phyloP scores from a whole-genome alignment of 768 basidiomycete genomes.

The Boletus reticulatus region DNA sequence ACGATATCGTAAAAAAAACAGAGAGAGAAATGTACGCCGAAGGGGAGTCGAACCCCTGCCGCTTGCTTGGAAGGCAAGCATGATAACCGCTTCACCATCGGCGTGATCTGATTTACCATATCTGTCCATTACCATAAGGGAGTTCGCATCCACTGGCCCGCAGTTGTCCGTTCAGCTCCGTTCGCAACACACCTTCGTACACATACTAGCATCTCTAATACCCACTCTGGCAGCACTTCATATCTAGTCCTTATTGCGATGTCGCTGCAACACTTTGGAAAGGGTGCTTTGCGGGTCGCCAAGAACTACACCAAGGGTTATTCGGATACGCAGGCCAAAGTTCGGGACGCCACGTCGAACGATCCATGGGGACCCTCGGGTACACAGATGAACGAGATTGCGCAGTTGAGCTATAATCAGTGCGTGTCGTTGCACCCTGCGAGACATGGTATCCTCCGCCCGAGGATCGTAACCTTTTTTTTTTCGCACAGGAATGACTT shows the following conservation, averaged over 20 bases:
- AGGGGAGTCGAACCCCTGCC: slow-evolving; percentile 80
- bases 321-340: slow-evolving; percentile 93
- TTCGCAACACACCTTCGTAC: slow-evolving; percentile 17
- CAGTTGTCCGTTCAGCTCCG: slow-evolving; percentile 15
- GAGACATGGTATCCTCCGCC: not conserved
- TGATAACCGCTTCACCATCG: slow-evolving; percentile 91
- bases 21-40: slow-evolving; percentile 35
- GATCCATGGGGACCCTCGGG: slow-evolving; percentile 98
- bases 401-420: slow-evolving; percentile 97
- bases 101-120: slow-evolving; percentile 21
- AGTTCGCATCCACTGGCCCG: not conserved
- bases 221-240: not conserved
- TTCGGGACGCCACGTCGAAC: slow-evolving; percentile 94
- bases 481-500: slow-evolving; percentile 70
- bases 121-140: slow-evolving; percentile 2
- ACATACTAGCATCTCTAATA: slow-evolving; percentile 12
- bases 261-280: slow-evolving; percentile 78
- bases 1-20: not conserved
- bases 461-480: not conserved
- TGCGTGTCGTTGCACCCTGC: slow-evolving; percentile 36
- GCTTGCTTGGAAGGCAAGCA: slow-evolving; percentile 86
- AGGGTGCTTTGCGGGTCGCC: slow-evolving; percentile 80
- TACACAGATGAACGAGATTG: slow-evolving; percentile 99
- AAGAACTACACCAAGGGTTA: slow-evolving; percentile 98
- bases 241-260: slow-evolving; percentile 20